Conservation (phyloP, 768 basidiomycete genomes). For the Mycena galericulata region DNA sequence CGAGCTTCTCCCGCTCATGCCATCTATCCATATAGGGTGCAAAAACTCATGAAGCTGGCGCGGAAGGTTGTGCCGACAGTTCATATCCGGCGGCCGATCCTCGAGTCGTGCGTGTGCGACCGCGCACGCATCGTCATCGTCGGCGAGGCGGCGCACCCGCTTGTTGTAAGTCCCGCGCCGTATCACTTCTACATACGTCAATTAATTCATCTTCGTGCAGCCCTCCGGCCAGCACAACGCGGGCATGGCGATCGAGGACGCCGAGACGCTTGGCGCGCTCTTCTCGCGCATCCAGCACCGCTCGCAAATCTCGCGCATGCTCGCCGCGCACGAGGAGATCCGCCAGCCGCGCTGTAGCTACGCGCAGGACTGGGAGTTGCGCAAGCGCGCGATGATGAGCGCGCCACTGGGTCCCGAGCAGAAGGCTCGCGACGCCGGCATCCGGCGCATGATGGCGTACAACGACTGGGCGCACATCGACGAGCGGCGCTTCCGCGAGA, state of each 20-base stretch:
- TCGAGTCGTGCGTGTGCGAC: constrained; percentile 64
- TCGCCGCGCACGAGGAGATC: constrained; percentile 70
- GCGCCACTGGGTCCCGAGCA: constrained; percentile 57
- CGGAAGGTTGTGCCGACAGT: constrained; percentile 45
- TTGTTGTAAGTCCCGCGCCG: constrained; percentile 51
- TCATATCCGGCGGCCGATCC: constrained; percentile 42
- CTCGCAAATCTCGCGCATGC: constrained; percentile 62
- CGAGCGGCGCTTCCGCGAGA: constrained; percentile 54
- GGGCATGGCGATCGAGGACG: constrained; percentile 70
- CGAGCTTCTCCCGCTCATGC: background rate
- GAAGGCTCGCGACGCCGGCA: constrained; percentile 56
- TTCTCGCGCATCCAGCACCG: constrained; percentile 62
- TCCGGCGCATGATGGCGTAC: constrained; percentile 50
- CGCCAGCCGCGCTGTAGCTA: constrained; percentile 62
- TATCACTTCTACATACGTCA: background rate
- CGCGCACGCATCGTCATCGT: constrained; percentile 61
- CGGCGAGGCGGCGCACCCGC: constrained; percentile 73
- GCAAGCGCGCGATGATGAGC: constrained; percentile 58
- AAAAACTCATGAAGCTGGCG: constrained; percentile 48
- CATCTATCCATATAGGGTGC: constrained; percentile 38
- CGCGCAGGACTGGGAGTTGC: constrained; percentile 59
- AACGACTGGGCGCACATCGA: constrained; percentile 57
- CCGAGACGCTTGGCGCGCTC: constrained; percentile 68
- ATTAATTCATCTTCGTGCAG: constrained; percentile 42
- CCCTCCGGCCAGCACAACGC: constrained; percentile 66